Evolutionary conservation across 2,329 filamentous ascomycete genomes (phyloP), one percentile per base, ranked within the genome.

Genomic region (Fusarium mundagurra): DNA sequence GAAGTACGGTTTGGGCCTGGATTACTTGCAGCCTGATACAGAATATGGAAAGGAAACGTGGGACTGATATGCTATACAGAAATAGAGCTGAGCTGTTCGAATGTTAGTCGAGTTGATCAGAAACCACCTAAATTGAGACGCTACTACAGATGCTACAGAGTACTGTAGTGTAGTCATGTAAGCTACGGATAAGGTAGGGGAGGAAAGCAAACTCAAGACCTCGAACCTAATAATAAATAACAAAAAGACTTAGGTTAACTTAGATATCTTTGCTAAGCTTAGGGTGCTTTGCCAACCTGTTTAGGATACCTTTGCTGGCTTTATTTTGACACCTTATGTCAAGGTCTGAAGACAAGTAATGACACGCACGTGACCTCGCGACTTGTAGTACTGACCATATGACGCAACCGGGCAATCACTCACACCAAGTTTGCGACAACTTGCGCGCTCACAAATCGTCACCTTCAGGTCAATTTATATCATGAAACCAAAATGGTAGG

Each of bases 401-500:
- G 78, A 79, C 78, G 78, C 77, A 79, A 73, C 71, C n/a, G n/a
- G 45, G 33, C 33, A 70, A 53, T 70, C 58, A 72, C 55, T 70
- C 61, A 69, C 61, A 61, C 53, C 53, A 64, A 72, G 69, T 66
- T 70, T 69, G 60, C 57, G 62, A 59, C 51, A 57, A 44, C 47
- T 64, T 44, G 43, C 64, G 63, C 64, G 61, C 47, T 61, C 60
- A 53, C 31, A 58, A 27, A 20, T 14, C n/a, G 43, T 43, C 48
- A 39, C 44, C 33, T 57, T 34, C 20, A 48, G 51, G 38, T 47
- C 6, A 18, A 47, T 45, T 38, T 12, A 27, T 27, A 61, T 44
- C 12, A 76, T 75, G 72, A n/a, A 9, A 44, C 34, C 29, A 68
- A 34, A 18, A 83, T 83, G 82, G 81, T 76, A 58, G 78, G 80